Conservation (phyloP, 768 basidiomycete genomes). For the Daedaleopsis sinensis region DNA sequence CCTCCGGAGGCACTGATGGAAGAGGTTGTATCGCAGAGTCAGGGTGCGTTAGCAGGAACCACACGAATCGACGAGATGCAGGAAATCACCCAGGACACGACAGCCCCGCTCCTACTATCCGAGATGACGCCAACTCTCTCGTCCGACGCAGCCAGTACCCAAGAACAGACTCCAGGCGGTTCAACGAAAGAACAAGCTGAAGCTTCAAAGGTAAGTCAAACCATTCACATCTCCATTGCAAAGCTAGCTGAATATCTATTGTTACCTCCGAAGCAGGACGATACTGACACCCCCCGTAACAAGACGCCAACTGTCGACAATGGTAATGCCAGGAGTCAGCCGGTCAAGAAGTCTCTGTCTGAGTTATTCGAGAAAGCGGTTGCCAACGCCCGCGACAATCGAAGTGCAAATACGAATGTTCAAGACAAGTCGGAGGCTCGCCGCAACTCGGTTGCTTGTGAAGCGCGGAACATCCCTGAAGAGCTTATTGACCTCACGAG, state of each 20-base stretch:
- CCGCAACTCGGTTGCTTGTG: not conserved
- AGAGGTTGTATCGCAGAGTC: not conserved
- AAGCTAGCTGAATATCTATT: not conserved
- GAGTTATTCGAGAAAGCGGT: slow-evolving; percentile 8
- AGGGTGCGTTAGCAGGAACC: not conserved
- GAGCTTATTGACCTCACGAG: slow-evolving; percentile 14
- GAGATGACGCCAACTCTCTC: too few species aligned
- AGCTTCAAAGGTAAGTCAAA: too few species aligned
- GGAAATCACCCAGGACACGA: too few species aligned
- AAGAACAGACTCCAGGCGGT: too few species aligned
- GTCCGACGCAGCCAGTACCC: too few species aligned
- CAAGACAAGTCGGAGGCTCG: too few species aligned
- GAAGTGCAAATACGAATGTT: not conserved
- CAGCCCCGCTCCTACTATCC: too few species aligned
- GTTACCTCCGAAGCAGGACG: not conserved
- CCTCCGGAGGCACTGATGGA: not conserved
- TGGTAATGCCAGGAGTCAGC: not conserved
- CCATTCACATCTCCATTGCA: not conserved
- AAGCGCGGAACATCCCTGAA: not conserved
- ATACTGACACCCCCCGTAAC: not conserved
- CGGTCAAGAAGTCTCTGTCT: slow-evolving; percentile 2
- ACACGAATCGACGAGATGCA: too few species aligned
- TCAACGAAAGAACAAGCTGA: too few species aligned
- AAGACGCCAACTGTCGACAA: slow-evolving; percentile 5
- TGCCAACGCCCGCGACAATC: too few species aligned